Conservation (phyloP, 257 asterid genomes). For the Gentiana dahurica region DNA sequence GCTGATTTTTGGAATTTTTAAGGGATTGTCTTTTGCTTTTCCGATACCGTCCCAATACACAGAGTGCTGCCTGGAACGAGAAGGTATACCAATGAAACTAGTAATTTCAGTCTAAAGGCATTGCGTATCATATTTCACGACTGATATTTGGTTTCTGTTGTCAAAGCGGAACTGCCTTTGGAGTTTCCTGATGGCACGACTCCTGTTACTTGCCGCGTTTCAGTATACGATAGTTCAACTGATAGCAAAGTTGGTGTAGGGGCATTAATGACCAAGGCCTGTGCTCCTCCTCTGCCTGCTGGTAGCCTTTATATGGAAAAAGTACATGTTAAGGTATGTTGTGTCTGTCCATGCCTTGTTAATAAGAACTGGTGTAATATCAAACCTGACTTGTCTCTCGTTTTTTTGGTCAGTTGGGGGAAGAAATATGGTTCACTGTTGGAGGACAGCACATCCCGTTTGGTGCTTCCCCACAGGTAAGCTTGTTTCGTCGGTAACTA, state of each 20-base stretch:
- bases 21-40: conserved; percentile 84
- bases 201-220: conserved; percentile 77
- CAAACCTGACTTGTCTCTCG: conserved; percentile 4
- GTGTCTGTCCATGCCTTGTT: no score
- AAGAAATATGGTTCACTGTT: conserved; percentile 56
- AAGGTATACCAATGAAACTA: conserved; percentile 20
- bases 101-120: conserved; percentile 5
- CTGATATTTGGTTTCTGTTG: conserved; percentile 3
- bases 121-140: conserved; percentile 6
- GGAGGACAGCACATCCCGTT: conserved; percentile 75
- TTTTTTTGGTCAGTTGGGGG: conserved; percentile 44
- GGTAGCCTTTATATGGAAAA: conserved; percentile 89
- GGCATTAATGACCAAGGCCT: conserved; percentile 56
- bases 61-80: conserved; percentile 48
- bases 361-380: no score
- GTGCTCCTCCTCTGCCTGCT: conserved; percentile 61
- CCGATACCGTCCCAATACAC: conserved; percentile 72
- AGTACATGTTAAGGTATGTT: conserved; percentile 61
- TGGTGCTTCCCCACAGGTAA: conserved; percentile 81
- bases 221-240: conserved; percentile 53
- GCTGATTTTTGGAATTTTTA: conserved; percentile 18
- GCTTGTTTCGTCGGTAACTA: conserved; percentile 3
- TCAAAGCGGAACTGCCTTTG: conserved; percentile 65
- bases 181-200: conserved; percentile 92
- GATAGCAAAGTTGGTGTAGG: conserved; percentile 74